Base-by-base conservation (phyloP, 805 yeast genomes). In the Yamadazyma kitorensis region DNA sequence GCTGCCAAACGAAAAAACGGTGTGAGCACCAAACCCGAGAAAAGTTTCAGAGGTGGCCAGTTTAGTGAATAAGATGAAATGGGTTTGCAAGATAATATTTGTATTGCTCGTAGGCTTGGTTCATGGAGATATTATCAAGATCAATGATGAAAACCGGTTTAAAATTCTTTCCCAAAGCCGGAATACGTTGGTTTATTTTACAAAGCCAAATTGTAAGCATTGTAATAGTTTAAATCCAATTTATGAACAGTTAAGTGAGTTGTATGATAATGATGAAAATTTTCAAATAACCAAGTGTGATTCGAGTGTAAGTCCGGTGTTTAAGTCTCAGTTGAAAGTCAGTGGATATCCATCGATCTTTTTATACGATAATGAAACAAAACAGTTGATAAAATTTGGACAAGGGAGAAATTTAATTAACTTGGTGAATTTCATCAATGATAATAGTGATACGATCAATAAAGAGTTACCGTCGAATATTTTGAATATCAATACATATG, bases 271-370 rank as follows among this genome's bases (percentile, higher is more conserved):
- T 20, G 55, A 58, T 27, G 50, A 64, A 4, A 48, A 53, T 9
- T 51, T 67, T 15, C 72, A 66, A 40, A 29, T 62, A 1, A 29
- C 61, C 17, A 59, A 59, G 37, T 44, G 58, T 5, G 54, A 66
- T 30, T 62, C 55, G 1, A 39, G 44, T n/a, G 23, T 24, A 11
- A 54, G 54, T 42, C 51, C 48, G 23, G 48, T 63, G 12, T 52
- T 74, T 5, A 54, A 68, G 24, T 46, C 45, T 21, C 50, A 66
- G 30, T 74, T 75, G 38, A 45, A 49, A 11, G 57, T 78, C 3
- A 39, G 44, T 8, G 64, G 62, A 13, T 79, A 61, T 48, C 86
- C 86, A 1, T 59, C 71, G 1, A 37, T 79, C 31, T 65, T 68
- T 43, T 47, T 78, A 21, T 68, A 73, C 39, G 54, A 68, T 21